Evolutionary conservation across 2,329 filamentous ascomycete species (phyloP).

Genomic region (Neonectria coccinea): DNA sequence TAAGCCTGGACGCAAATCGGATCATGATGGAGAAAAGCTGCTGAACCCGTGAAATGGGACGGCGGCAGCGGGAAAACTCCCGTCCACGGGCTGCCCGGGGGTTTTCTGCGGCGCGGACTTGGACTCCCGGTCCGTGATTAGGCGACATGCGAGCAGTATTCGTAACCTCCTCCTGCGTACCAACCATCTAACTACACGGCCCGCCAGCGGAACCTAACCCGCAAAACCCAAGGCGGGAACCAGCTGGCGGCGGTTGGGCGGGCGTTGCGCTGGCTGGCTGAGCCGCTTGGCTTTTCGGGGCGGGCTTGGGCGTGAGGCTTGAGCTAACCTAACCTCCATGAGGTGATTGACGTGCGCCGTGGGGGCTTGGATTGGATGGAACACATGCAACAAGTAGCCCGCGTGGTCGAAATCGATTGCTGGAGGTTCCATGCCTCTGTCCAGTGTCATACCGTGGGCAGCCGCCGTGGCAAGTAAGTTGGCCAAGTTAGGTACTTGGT

Average conservation of each 20-base stretch:
- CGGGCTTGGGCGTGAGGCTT: background rate
- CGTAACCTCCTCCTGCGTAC: background rate
- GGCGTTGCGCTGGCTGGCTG: background rate
- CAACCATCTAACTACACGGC: background rate
- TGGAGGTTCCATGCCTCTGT: background rate
- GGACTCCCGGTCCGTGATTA: background rate
- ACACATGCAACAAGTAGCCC: too few relatives aligned
- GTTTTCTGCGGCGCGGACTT: background rate
- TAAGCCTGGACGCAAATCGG: conserved; percentile 32
- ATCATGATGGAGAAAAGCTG: conserved; percentile 24
- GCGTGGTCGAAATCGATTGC: background rate
- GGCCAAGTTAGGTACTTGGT: conserved; percentile 7
- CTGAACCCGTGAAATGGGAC: background rate
- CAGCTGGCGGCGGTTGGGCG: background rate
- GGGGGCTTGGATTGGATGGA: background rate
- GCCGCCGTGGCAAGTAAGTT: conserved; percentile 28
- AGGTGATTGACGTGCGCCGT: background rate
- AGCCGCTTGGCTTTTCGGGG: background rate
- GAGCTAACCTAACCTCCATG: background rate
- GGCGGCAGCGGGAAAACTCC: conserved; percentile 15
- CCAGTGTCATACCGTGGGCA: background rate
- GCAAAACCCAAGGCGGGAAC: background rate
- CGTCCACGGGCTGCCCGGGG: background rate
- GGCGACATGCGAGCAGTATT: background rate
- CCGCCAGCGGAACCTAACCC: background rate